These are phyloP conservation scores for Thelonectria blattea DNA, from an alignment of 2,329 filamentous ascomycete genomes.

Conservation along the genomic window DNA sequence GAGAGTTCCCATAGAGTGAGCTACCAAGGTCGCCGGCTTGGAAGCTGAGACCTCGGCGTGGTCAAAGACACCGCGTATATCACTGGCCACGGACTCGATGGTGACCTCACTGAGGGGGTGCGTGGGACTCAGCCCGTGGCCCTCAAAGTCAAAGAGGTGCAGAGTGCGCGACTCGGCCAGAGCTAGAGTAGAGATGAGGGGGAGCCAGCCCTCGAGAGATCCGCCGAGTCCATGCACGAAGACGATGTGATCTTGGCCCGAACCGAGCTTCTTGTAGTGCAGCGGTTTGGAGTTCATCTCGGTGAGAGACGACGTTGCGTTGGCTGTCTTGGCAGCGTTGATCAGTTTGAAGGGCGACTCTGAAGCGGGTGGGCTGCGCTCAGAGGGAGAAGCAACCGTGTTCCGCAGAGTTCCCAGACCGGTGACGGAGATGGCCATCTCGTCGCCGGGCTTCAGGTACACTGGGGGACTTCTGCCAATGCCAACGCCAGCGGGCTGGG, in stretches of 20 bases:
- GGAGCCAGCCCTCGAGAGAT: conserved; percentile 51
- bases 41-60: conserved; percentile 38
- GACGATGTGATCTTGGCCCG: conserved; percentile 42
- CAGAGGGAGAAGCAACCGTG: conserved; percentile 12
- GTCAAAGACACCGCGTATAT: conserved; percentile 49
- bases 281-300: conserved; percentile 49
- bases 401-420: conserved; percentile 29
- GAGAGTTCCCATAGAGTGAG: conserved; percentile 59
- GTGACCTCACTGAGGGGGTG: conserved; percentile 49
- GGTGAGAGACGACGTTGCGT: conserved; percentile 40
- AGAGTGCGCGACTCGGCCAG: conserved; percentile 29
- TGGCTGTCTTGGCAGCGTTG: conserved; percentile 27
- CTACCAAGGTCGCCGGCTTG: conserved; percentile 49
- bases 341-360: conserved; percentile 16
- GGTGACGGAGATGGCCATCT: conserved; percentile 44
- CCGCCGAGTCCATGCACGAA: conserved; percentile 64
- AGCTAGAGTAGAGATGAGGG: conserved; percentile 47
- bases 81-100: conserved; percentile 51
- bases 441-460: conserved; percentile 49
- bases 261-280: conserved; percentile 44
- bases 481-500: conserved; percentile 51
- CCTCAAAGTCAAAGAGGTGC: conserved; percentile 60
- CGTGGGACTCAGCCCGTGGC: conserved; percentile 60
- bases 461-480: conserved; percentile 49
- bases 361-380: not conserved